phyloP scores from a whole-genome alignment of 352 stramenopile species.

The Phytopythium mirpurense region DNA sequence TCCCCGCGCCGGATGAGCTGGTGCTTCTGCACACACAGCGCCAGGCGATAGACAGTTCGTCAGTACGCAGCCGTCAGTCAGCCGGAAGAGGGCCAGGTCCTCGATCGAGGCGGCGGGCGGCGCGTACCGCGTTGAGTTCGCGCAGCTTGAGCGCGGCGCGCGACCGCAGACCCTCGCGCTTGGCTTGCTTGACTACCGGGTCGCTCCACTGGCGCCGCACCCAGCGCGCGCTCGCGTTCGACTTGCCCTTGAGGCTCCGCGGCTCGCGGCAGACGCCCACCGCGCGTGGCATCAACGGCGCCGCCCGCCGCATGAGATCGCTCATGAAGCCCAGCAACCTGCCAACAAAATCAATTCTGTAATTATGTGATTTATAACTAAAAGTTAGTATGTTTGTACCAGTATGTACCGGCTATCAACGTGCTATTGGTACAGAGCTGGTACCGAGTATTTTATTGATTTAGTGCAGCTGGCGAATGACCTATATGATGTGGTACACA shows the following conservation, averaged over 20 bases:
- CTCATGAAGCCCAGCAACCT: too few relatives aligned
- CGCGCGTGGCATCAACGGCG: constrained; percentile 9
- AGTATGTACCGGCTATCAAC: too few relatives aligned
- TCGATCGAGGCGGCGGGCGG: too few relatives aligned
- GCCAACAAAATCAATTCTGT: too few relatives aligned
- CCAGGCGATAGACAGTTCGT: neutral
- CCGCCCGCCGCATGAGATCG: constrained; percentile 9
- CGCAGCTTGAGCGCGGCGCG: constrained; percentile 79
- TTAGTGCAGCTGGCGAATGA: too few relatives aligned
- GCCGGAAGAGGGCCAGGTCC: too few relatives aligned
- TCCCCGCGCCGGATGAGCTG: constrained; percentile 61
- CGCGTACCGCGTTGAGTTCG: constrained; percentile 65
- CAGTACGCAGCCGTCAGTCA: too few relatives aligned
- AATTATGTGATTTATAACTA: too few relatives aligned
- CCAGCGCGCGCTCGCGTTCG: constrained; percentile 78
- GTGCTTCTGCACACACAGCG: constrained; percentile 62
- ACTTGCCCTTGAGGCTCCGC: constrained; percentile 83
- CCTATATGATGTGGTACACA: too few relatives aligned
- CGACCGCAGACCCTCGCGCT: constrained; percentile 75
- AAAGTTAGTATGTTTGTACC: too few relatives aligned
- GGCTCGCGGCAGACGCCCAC: constrained; percentile 25
- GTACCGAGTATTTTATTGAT: too few relatives aligned
- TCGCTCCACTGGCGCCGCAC: constrained; percentile 82
- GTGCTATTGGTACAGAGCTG: too few relatives aligned
- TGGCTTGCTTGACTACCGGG: constrained; percentile 80